Evolutionary conservation across 2,329 filamentous ascomycete genomes (phyloP).

Genomic region (Nigrospora osmanthi): DNA sequence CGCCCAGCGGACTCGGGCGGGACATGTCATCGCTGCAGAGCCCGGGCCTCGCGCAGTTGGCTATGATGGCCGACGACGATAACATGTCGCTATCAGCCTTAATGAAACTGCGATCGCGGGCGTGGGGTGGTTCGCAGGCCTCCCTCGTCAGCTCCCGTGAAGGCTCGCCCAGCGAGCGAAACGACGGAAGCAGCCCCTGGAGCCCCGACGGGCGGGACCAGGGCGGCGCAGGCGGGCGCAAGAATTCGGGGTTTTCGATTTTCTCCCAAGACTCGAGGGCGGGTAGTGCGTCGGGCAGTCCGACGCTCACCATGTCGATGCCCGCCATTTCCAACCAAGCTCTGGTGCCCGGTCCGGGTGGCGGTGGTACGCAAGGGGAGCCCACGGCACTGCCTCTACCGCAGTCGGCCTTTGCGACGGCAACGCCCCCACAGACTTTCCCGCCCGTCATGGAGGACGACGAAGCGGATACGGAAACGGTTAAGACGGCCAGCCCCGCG

Average conservation of each 20-base stretch:
- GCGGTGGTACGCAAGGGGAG: constrained; percentile 8
- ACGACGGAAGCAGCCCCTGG: constrained; percentile 37
- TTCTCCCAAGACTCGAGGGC: constrained; percentile 40
- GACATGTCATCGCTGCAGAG: constrained; percentile 45
- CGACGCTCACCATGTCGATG: constrained; percentile 38
- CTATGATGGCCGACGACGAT: constrained; percentile 56
- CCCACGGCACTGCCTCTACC: constrained; percentile 3
- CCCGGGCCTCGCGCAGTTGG: constrained; percentile 71
- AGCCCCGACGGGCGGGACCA: constrained; percentile 14
- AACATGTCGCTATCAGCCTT: constrained; percentile 70
- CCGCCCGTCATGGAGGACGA: constrained; percentile 33
- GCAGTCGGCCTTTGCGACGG: constrained; percentile 15
- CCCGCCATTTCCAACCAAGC: constrained; percentile 15
- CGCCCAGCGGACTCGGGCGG: constrained; percentile 44
- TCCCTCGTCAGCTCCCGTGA: constrained; percentile 55
- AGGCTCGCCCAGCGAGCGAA: constrained; percentile 27
- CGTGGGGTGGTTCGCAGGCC: constrained; percentile 75
- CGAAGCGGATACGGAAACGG: constrained; percentile 12
- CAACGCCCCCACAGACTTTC: constrained; percentile 12
- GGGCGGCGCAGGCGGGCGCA: constrained; percentile 23
- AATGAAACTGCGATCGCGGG: constrained; percentile 62
- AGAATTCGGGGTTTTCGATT: constrained; percentile 41
- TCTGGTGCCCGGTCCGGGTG: constrained; percentile 12
- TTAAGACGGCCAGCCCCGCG: constrained; percentile 3
- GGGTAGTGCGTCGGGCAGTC: constrained; percentile 38